Conservation (phyloP, 2,329 filamentous ascomycete genomes). For the Ceratocystiopsis sp. region DNA sequence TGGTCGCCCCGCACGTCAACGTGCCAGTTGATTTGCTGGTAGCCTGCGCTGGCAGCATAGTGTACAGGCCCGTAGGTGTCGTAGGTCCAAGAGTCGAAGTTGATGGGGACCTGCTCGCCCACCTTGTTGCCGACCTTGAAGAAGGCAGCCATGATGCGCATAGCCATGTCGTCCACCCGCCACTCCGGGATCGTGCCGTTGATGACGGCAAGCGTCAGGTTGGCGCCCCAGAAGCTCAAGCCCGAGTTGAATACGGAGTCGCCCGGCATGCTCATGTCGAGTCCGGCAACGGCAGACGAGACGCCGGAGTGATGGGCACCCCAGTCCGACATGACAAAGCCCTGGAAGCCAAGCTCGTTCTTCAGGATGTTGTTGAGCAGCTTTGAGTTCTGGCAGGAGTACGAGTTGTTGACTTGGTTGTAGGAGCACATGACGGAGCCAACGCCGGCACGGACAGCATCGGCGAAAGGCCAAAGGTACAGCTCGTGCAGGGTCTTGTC, state of each 20-base stretch:
- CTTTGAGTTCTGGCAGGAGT: conserved; percentile 57
- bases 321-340: conserved; percentile 56
- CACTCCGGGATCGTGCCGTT: conserved; percentile 59
- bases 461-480: conserved; percentile 50
- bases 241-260: conserved; percentile 41
- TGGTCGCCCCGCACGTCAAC: conserved; percentile 73
- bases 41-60: conserved; percentile 35
- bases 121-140: conserved; percentile 47
- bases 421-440: conserved; percentile 51
- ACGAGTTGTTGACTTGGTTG: conserved; percentile 54
- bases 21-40: conserved; percentile 56
- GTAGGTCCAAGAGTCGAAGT: conserved; percentile 76
- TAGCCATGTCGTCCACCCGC: conserved; percentile 64
- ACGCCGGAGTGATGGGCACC: conserved; percentile 44
- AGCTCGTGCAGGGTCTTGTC: conserved; percentile 48
- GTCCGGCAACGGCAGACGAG: conserved; percentile 34
- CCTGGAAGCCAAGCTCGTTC: conserved; percentile 45
- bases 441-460: conserved; percentile 39
- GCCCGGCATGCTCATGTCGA: conserved; percentile 55
- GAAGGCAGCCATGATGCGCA: conserved; percentile 28
- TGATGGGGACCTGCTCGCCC: conserved; percentile 37
- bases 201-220: conserved; percentile 56
- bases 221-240: conserved; percentile 36
- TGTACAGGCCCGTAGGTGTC: conserved; percentile 60
- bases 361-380: conserved; percentile 53